Base-by-base conservation (phyloP, 2,329 filamentous ascomycete genomes). In the Arachnomyces sp. region DNA sequence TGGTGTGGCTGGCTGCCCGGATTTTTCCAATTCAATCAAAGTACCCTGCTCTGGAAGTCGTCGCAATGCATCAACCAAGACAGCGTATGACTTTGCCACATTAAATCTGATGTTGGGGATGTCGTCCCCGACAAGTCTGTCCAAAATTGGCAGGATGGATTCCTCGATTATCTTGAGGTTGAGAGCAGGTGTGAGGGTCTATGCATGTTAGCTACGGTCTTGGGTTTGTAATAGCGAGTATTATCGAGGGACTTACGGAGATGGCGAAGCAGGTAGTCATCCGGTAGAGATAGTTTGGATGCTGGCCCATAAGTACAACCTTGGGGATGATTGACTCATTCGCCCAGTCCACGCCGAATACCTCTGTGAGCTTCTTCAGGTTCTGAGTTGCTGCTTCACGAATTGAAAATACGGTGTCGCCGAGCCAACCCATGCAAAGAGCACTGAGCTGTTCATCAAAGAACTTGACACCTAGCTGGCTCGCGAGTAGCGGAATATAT, bases 191-290 rank as follows among this genome's bases (percentile, higher is more conserved):
- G 92, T 84, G 47, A 98, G 80, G 16, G 90, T 98, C 92, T 98
- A 36, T 46, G 18, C 18, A n/a, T 30, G 28, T 15, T 31, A 25
- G 28, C 32, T 35, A n/a, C 3, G 4, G 13, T 14, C 30, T 8
- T 14, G n/a, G 2, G n/a, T 15, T 31, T 6, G 16, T 12, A 35
- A 4, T 18, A 34, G n/a, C 13, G 8, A 2, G 7, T 36, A 25
- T 9, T 9, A 25, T n/a, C n/a, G n/a, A n/a, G 35, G 2, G 25
- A 76, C 85, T 73, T 76, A 98, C 92, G 54, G 88, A 90, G 51
- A 98, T 93, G 47, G 92, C 92, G 64, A 98, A 98, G 70, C 90
- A 96, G n/a, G 92, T 98, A 7, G 92, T 98, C 92, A 98, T 98
- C 62, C 92, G 79, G 76, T 98, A 98, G 39, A 98, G 82, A 64